Evolutionary conservation across 257 asterid genomes (phyloP).

Genomic region (Striga asiatica): DNA sequence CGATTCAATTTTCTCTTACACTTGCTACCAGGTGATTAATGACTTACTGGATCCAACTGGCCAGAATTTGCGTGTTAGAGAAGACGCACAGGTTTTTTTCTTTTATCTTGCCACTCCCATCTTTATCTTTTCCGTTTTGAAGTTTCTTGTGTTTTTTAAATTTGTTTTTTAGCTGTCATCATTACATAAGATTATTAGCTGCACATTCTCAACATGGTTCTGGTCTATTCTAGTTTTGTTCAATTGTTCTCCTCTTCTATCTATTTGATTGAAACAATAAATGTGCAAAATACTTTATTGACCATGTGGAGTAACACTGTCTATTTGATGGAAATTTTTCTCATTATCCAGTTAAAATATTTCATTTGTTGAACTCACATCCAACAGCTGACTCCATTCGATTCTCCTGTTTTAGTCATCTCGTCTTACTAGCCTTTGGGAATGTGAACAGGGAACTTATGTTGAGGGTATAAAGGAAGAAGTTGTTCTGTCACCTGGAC

Average conservation of each 20-base stretch:
- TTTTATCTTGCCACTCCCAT: background rate
- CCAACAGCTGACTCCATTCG: background rate
- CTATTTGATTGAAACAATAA: background rate
- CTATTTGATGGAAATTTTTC: background rate
- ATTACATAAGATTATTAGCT: conserved; percentile 4
- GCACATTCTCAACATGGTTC: background rate
- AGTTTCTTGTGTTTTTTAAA: background rate
- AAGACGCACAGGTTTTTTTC: conserved; percentile 78
- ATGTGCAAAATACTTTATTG: background rate
- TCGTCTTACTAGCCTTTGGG: conserved; percentile 16
- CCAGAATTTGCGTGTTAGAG: conserved; percentile 94
- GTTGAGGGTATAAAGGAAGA: conserved; percentile 99
- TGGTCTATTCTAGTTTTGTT: conserved; percentile 3
- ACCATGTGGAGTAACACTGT: background rate
- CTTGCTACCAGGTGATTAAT: conserved; percentile 65
- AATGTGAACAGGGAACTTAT: conserved; percentile 73
- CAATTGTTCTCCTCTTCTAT: conserved; percentile 1
- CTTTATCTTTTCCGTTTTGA: conserved; percentile 1
- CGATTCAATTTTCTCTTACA: conserved; percentile 5
- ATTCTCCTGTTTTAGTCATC: background rate
- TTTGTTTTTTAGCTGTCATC: background rate
- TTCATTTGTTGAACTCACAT: background rate
- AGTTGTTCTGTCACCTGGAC: conserved; percentile 98
- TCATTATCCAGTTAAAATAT: conserved; percentile 3
- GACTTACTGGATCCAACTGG: conserved; percentile 98